phyloP scores from a whole-genome alignment of 495 filamentous ascomycete species.

The Penicillium waksmanii region DNA sequence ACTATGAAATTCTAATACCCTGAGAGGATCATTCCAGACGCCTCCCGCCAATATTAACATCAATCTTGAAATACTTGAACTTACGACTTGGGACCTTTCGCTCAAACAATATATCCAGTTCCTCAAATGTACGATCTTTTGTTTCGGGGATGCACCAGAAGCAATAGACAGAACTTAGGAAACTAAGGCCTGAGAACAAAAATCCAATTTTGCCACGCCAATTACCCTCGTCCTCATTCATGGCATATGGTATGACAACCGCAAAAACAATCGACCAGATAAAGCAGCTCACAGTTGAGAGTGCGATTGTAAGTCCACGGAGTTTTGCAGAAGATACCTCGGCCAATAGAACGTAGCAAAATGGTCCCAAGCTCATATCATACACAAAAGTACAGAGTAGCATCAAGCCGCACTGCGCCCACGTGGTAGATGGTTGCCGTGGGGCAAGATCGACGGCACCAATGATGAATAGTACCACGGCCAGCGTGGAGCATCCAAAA shows the following conservation, averaged over 20 bases:
- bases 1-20: neutral
- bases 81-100: constrained; percentile 45
- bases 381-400: constrained; percentile 61
- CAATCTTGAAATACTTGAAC: constrained; percentile 30
- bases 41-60: constrained; percentile 21
- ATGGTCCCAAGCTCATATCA: constrained; percentile 62
- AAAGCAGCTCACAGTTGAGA: constrained; percentile 62
- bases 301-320: constrained; percentile 64
- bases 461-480: constrained; percentile 58
- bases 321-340: constrained; percentile 63
- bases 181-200: constrained; percentile 61
- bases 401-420: constrained; percentile 63
- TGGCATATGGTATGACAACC: constrained; percentile 67
- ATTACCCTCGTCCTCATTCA: constrained; percentile 64
- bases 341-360: constrained; percentile 65
- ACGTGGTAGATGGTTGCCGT: constrained; percentile 38
- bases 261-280: constrained; percentile 63
- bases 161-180: constrained; percentile 43
- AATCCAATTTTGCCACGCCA: constrained; percentile 70
- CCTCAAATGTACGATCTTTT: constrained; percentile 62
- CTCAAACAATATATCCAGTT: constrained; percentile 58
- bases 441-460: constrained; percentile 60
- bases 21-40: constrained; percentile 9
- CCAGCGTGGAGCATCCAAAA: constrained; percentile 49
- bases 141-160: constrained; percentile 66